Percentiles rank a stretch among this genome's conserved stretches.
Evolutionary conservation across 345 rosid species (phyloP).

Genomic region (Punica granatum): DNA sequence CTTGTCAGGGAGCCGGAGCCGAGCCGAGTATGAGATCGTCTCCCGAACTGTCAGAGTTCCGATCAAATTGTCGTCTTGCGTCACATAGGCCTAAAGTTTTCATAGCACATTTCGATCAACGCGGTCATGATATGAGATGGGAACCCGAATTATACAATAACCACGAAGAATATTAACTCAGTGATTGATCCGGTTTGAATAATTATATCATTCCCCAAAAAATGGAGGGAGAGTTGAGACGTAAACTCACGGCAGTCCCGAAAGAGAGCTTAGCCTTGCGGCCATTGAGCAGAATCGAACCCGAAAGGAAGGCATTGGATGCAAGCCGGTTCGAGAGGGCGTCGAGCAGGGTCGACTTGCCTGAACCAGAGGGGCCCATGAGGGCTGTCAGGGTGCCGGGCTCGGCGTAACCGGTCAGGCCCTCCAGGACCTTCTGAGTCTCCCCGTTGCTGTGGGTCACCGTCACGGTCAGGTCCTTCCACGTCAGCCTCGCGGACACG

Average conservation of each 20-base stretch:
- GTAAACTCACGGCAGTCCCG: conserved; percentile 75
- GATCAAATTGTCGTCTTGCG: conserved; percentile 94
- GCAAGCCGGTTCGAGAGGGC: conserved; percentile 89
- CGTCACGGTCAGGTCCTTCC: conserved; percentile 91
- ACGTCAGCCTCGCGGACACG: conserved; percentile 77
- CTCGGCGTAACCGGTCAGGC: conserved; percentile 83
- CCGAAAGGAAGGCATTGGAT: conserved; percentile 82
- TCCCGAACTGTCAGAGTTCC: conserved; percentile 93
- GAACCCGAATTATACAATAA: too few relatives aligned
- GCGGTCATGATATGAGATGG: too few relatives aligned
- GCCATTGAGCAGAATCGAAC: conserved; percentile 80
- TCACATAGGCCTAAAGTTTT: conserved; percentile 67
- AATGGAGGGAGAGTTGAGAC: too few relatives aligned
- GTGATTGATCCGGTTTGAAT: too few relatives aligned
- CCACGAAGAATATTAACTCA: too few relatives aligned
- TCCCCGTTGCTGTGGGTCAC: conserved; percentile 62
- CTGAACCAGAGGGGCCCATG: conserved; percentile 97
- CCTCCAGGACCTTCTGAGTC: conserved; percentile 68
- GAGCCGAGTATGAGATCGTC: conserved; percentile 79
- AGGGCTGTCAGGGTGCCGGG: conserved; percentile 80
- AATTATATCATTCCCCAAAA: too few relatives aligned
- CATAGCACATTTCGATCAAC: not conserved
- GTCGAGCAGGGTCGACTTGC: conserved; percentile 88
- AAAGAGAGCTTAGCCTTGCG: conserved; percentile 89
- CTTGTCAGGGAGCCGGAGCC: conserved; percentile 82